A percentile compares a stretch with the other conserved stretches of the same genome.
Evolutionary conservation across 495 filamentous ascomycete species (phyloP).

Genomic region (Aspergillus indologenus): DNA sequence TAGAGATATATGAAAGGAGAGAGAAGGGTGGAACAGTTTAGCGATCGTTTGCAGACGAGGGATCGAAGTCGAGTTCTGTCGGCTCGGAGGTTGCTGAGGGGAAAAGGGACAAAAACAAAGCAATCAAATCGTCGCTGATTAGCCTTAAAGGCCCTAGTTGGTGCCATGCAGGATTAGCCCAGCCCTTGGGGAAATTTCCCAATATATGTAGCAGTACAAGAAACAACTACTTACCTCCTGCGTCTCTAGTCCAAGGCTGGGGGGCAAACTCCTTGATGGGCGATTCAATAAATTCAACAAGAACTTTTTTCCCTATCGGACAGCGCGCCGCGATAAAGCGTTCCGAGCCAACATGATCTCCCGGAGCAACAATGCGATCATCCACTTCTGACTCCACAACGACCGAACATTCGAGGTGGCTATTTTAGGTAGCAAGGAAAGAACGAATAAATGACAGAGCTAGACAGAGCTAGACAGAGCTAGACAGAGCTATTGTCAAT

Average conservation of each 20-base stretch:
- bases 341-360: neutral
- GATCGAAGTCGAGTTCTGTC: neutral
- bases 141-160: neutral
- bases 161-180: neutral
- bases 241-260: neutral
- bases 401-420: neutral
- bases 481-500: neutral
- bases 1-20: neutral
- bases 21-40: neutral
- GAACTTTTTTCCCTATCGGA: conserved; percentile 7
- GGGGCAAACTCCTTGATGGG: neutral
- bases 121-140: neutral
- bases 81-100: neutral
- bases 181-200: neutral
- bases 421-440: neutral
- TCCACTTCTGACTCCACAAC: neutral
- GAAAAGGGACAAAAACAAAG: conserved; percentile 3
- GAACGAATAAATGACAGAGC: neutral
- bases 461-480: too few relatives aligned
- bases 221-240: too few relatives aligned
- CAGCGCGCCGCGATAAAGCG: conserved; percentile 2
- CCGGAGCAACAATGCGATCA: neutral
- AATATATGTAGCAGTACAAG: neutral
- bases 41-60: neutral
- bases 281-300: neutral